Evolutionary conservation across 176 grass and related monocot genomes (phyloP), one percentile per base, ranked within the genome.

Genomic region (Rhynchospora breviuscula): DNA sequence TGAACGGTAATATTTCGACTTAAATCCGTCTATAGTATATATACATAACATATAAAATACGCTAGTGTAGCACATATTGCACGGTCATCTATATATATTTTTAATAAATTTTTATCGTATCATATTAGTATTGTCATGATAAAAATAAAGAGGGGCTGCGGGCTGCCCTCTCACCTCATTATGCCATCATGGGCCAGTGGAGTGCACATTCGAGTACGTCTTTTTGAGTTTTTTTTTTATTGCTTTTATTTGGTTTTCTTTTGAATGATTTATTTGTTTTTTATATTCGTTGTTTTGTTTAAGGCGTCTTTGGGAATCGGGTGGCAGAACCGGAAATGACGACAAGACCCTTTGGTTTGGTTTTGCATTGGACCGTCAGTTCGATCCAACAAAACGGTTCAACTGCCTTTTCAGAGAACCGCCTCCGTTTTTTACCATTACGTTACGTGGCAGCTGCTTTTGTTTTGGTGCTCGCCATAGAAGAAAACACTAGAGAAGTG

Each of bases 241-340:
- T 67, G 25, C 18, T 79, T 79, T 59, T 54, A 8, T 61, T 81
- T 15, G 56, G 71, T 46, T 63, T 40, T 40, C 35, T 40, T 40
- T 40, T 40, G 35, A 40, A 40, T 40, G 35, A 40, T 40, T 40
- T 47, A 25, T 47, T 31, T 1, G 8, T 15, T 19, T 40, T 25
- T 31, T 33, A 70, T 70, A 70, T 52, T 52, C 49, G 21, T 70
- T 70, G 66, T 70, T 81, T 81, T 35, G 79, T 64, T 47, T 23
- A 64, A 48, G 53, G 54, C 9, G 58, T 47, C 15, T 59, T 63
- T 81, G 29, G 58, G 59, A 80, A 63, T 81, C 58, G 79, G 8
- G 57, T 81, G 58, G 79, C 7, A 19, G 10, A 46, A 58, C 75
- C 6, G 64, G 58, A 81, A 81, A 81, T 80, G 52, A 81, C 79